Conservation (phyloP, 805 yeast genomes). For the Candida boidinii region DNA sequence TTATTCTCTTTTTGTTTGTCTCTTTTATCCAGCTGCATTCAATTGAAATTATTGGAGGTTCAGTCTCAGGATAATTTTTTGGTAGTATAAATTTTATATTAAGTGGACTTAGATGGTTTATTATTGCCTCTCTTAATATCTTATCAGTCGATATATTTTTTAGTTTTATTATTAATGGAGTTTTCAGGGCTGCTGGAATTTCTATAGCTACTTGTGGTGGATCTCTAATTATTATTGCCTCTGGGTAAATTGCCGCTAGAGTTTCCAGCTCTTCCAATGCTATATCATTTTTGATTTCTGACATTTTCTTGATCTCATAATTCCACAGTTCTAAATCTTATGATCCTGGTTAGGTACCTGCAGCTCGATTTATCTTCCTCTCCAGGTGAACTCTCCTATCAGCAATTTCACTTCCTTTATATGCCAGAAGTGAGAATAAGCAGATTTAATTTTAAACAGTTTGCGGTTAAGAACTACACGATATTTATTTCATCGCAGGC, state of each 20-base stretch:
- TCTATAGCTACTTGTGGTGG: constrained; percentile 17
- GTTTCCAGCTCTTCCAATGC: constrained; percentile 31
- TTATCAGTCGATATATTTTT: constrained; percentile 1
- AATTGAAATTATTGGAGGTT: constrained; percentile 22
- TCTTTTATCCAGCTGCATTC: constrained; percentile 23
- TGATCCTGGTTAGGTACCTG: too few species aligned
- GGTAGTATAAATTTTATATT: constrained; percentile 24
- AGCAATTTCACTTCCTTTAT: too few species aligned
- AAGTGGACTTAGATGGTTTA: constrained; percentile 25
- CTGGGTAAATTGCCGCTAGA: constrained; percentile 33
- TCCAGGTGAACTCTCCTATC: too few species aligned
- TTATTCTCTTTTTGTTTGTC: constrained; percentile 9
- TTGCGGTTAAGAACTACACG: too few species aligned
- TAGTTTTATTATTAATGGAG: neutral
- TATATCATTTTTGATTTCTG: constrained; percentile 13
- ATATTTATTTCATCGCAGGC: too few species aligned
- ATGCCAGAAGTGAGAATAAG: too few species aligned
- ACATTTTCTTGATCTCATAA: neutral
- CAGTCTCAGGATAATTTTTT: constrained; percentile 24
- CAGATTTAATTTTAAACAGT: too few species aligned
- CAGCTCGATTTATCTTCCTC: too few species aligned
- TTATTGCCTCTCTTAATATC: constrained; percentile 2
- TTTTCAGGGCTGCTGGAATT: constrained; percentile 15
- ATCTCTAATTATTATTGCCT: constrained; percentile 11
- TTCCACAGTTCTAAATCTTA: too few species aligned